Base-by-base conservation (phyloP, 148 eudicot species). In the Chenopodium quinoa region DNA sequence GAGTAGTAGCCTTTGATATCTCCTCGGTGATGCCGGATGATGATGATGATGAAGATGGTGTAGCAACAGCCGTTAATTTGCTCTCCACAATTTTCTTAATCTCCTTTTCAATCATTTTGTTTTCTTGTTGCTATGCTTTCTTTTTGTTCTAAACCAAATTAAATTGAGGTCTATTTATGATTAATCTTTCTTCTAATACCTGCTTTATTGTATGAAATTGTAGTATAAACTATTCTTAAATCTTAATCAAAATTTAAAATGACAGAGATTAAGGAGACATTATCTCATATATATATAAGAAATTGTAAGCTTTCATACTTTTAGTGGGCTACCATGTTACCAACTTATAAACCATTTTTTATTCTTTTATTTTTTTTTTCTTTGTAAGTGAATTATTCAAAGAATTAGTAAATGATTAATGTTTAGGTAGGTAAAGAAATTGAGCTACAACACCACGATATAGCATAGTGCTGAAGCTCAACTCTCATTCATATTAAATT, bases 31-130 rank as follows among this genome's bases (percentile, higher is more conserved):
- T 20, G 34, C 63, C 56, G 48, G 75, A 9, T n/a, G 77, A 70
- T 71, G 82, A 70, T 71, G 82, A 50, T 58, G 77, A 20, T 0
- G 70, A 13, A 2, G 71, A 37, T 52, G 81, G 47, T 50, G 52
- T 73, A n/a, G 14, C 37, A 2, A 37, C 56, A 73, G 32, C 75
- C 2, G 80, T 71, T 46, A 71, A 1, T 71, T 71, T 82, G 46
- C 29, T 20, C 23, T 34, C 79, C 14, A 31, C 37, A 46, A 16
- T 71, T 17, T 80, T 80, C 75, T 70, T 72, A 19, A 37, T 52
- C 73, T 62, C 68, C 29, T 64, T 63, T 14, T 76, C 86, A 63
- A 66, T 67, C 80, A 84, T 80, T 71, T 11, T 77, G 4, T 63
- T 2, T 29, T n/a, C 25, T 54, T 17, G 22, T 73, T 32, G 29